A percentile compares a stretch with the other conserved stretches of the same genome.
Evolutionary conservation across 2,329 filamentous ascomycete genomes (phyloP).

Genomic region (Claviceps quebecensis): DNA sequence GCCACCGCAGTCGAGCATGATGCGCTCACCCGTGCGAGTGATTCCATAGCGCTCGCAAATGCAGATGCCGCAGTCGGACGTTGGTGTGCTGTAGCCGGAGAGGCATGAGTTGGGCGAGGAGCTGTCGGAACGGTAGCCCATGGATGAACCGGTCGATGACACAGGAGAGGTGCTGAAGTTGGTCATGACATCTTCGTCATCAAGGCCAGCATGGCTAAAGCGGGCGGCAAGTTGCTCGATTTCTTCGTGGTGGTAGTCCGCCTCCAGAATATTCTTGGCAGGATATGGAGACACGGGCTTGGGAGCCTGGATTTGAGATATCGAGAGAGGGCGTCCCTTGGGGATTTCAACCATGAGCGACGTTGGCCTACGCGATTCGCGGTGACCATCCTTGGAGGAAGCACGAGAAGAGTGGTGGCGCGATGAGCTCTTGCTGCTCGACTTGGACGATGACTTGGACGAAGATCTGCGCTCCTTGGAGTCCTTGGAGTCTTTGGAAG

Average conservation of each 20-base stretch:
- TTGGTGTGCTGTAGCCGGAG: constrained; percentile 66
- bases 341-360: constrained; percentile 53
- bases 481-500: not conserved
- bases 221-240: constrained; percentile 69
- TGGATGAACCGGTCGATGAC: constrained; percentile 54
- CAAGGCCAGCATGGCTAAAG: constrained; percentile 50
- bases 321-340: constrained; percentile 77
- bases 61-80: constrained; percentile 66
- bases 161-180: constrained; percentile 45
- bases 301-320: constrained; percentile 80
- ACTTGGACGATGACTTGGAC: constrained; percentile 11
- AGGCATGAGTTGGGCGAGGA: constrained; percentile 60
- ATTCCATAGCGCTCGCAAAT: constrained; percentile 95
- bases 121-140: constrained; percentile 60
- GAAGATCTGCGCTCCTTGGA: constrained; percentile 10
- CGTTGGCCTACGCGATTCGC: constrained; percentile 29
- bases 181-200: constrained; percentile 40
- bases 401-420: constrained; percentile 25
- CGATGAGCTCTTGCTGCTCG: constrained; percentile 21
- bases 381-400: constrained; percentile 29
- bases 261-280: constrained; percentile 73
- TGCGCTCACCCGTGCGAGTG: constrained; percentile 79
- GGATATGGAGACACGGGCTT: constrained; percentile 81
- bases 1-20: constrained; percentile 93
- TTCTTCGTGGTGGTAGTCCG: constrained; percentile 60